Evolutionary conservation across 495 filamentous ascomycete genomes (phyloP).

Genomic region (Neurospora sp.): DNA sequence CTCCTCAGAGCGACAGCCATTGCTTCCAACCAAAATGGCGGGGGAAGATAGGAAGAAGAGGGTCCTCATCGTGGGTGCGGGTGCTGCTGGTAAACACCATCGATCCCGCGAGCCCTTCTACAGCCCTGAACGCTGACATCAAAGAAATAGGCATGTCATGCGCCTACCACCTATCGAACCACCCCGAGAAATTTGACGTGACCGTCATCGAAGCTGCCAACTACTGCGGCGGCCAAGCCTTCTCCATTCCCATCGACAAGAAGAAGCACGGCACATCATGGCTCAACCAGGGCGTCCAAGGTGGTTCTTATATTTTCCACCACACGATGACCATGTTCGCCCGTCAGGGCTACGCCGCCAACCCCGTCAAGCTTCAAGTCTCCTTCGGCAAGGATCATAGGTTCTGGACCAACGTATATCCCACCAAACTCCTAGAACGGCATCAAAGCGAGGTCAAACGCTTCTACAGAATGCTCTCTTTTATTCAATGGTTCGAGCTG

Average conservation of each 20-base stretch:
- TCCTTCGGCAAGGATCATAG: conserved; percentile 68
- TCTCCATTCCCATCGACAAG: conserved; percentile 63
- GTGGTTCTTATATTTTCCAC: conserved; percentile 68
- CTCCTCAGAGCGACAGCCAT: not conserved
- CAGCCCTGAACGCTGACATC: not conserved
- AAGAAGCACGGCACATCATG: conserved; percentile 56
- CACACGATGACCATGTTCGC: conserved; percentile 74
- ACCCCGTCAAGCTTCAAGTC: conserved; percentile 66
- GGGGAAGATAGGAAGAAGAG: conserved; percentile 23
- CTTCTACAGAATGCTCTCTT: conserved; percentile 52
- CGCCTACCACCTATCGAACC: conserved; percentile 60
- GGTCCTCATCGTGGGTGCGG: conserved; percentile 52
- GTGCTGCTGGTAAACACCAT: conserved; percentile 42
- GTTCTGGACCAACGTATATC: conserved; percentile 80
- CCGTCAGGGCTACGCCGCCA: conserved; percentile 53
- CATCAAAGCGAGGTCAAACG: conserved; percentile 57
- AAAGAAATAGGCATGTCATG: conserved; percentile 47
- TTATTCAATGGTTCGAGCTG: conserved; percentile 60
- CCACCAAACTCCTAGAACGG: conserved; percentile 52
- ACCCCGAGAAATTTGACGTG: conserved; percentile 63
- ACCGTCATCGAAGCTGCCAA: conserved; percentile 59
- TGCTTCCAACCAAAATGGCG: not conserved
- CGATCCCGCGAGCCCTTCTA: not conserved
- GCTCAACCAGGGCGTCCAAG: conserved; percentile 82
- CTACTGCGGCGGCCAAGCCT: conserved; percentile 73